A percentile compares a stretch with the other conserved stretches of the same genome.
Conservation (phyloP, 805 yeast species). For the Saccharomyces kudriavzevii region DNA sequence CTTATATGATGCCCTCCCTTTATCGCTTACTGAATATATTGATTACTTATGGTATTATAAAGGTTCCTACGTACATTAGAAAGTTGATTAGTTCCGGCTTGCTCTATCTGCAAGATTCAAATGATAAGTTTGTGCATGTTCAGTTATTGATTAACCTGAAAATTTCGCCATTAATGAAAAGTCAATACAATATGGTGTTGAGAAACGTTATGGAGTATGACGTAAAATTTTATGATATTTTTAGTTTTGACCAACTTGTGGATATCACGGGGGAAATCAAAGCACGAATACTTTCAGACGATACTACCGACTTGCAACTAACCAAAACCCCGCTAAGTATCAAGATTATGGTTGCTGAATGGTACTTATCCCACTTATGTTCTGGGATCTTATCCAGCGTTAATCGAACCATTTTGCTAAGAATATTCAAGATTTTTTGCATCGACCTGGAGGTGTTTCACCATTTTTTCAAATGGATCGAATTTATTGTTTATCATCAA, state of each 20-base stretch:
- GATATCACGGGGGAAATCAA: slow-evolving; percentile 29
- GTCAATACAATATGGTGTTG: slow-evolving; percentile 49
- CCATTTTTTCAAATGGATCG: slow-evolving; percentile 30
- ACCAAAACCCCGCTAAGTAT: slow-evolving; percentile 34
- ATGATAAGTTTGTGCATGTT: slow-evolving; percentile 47
- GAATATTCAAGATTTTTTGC: slow-evolving; percentile 20
- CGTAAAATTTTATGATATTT: slow-evolving; percentile 27
- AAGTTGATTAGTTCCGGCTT: slow-evolving; percentile 81
- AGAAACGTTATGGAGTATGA: slow-evolving; percentile 42
- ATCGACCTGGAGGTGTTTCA: slow-evolving; percentile 21
- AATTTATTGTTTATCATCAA: slow-evolving; percentile 28
- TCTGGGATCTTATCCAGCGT: slow-evolving; percentile 20
- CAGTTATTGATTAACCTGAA: slow-evolving; percentile 52
- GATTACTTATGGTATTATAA: slow-evolving; percentile 37
- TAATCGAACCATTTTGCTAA: slow-evolving; percentile 12
- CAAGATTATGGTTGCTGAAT: slow-evolving; percentile 39
- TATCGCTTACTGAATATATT: slow-evolving; percentile 40
- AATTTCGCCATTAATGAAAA: slow-evolving; percentile 38
- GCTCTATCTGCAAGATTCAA: slow-evolving; percentile 50
- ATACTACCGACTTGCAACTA: slow-evolving; percentile 10
- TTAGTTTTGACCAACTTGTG: slow-evolving; percentile 27
- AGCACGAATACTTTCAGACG: slow-evolving; percentile 15
- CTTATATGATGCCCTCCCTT: slow-evolving; percentile 28
- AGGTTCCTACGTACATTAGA: slow-evolving; percentile 55
- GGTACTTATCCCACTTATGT: slow-evolving; percentile 40